A percentile compares a stretch with the other conserved stretches of the same genome.
Evolutionary conservation across 1,284 basidiomycete species (phyloP).

Genomic region (Calocybe gambosa): DNA sequence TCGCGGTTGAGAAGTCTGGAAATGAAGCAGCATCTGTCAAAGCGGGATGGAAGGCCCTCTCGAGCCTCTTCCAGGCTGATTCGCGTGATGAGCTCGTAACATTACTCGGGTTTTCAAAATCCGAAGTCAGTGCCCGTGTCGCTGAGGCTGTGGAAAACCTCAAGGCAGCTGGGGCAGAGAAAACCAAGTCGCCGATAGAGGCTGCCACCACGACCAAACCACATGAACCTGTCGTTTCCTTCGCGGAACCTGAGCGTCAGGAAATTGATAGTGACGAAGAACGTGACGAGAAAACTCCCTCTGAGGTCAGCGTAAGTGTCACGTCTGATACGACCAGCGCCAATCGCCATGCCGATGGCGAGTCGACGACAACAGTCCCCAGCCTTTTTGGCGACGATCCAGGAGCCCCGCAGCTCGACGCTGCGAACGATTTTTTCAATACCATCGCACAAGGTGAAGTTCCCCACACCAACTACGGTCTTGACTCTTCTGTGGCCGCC

Average conservation of each 20-base stretch:
- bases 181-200: slow-evolving; percentile 29
- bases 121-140: slow-evolving; percentile 76
- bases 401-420: slow-evolving; percentile 55
- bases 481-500: slow-evolving; percentile 87
- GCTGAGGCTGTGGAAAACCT: slow-evolving; percentile 77
- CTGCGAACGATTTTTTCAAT: slow-evolving; percentile 87
- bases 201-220: slow-evolving; percentile 36
- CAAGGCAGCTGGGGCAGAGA: slow-evolving; percentile 36
- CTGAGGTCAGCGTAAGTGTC: slow-evolving; percentile 62
- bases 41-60: slow-evolving; percentile 85
- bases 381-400: slow-evolving; percentile 79
- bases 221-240: slow-evolving; percentile 71
- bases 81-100: slow-evolving; percentile 88
- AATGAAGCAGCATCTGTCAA: slow-evolving; percentile 30
- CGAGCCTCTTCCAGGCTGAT: slow-evolving; percentile 86
- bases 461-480: slow-evolving; percentile 72
- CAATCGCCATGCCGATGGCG: slow-evolving; percentile 59
- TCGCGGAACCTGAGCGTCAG: slow-evolving; percentile 61
- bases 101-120: slow-evolving; percentile 90
- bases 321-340: slow-evolving; percentile 60
- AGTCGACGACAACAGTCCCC: slow-evolving; percentile 75
- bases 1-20: slow-evolving; percentile 56
- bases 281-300: slow-evolving; percentile 57
- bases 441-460: slow-evolving; percentile 65
- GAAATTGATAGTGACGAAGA: slow-evolving; percentile 37